Evolutionary conservation across 2,329 filamentous ascomycete genomes (phyloP), one percentile per base, ranked within the genome.

Genomic region (Xenosphaeropsis pyriputrescens): DNA sequence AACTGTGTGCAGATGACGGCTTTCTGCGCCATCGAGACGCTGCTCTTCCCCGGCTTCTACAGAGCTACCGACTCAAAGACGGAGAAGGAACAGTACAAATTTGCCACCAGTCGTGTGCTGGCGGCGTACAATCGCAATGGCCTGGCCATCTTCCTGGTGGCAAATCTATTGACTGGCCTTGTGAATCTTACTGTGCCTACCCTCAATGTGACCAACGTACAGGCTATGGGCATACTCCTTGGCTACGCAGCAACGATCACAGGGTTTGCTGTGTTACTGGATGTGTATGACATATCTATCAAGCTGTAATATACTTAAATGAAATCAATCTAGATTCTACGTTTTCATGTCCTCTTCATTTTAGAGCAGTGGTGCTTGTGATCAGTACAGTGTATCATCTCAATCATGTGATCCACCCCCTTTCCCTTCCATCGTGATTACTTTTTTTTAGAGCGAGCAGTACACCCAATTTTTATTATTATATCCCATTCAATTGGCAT

Each of bases 101-200:
- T 70, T 34, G 80, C 85, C 4, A 95, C 86, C 3, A 94, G 86
- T 53, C 71, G 65, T 29, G 68, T 96, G n/a, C 62, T 96, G 44
- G 67, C 75, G 34, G 83, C 85, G 0, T 93, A 81, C 54, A 98
- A 98, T 55, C 72, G 81, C 38, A 95, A 95, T 50, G 88, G 91
- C 0, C 63, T 98, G 34, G 75, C 74, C 1, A 59, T 96, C 1
- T 98, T 98, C 54, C 58, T 98, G 41, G 52, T 88, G 29, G 88
- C 91, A 2, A 98, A 98, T 53, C 59, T 98, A 34, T 59, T 94
- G 44, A 98, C 91, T 1, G 91, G 91, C 0, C 54, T 85, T 13
- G 79, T 96, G 38, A 98, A 98, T 56, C 66, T 98, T 67, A 83
- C 78, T 4, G 58, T 96, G 39, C 78, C 79, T 30, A 98, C 91